Base-by-base conservation (phyloP, 257 asterid genomes). In the Fraxinus americana region DNA sequence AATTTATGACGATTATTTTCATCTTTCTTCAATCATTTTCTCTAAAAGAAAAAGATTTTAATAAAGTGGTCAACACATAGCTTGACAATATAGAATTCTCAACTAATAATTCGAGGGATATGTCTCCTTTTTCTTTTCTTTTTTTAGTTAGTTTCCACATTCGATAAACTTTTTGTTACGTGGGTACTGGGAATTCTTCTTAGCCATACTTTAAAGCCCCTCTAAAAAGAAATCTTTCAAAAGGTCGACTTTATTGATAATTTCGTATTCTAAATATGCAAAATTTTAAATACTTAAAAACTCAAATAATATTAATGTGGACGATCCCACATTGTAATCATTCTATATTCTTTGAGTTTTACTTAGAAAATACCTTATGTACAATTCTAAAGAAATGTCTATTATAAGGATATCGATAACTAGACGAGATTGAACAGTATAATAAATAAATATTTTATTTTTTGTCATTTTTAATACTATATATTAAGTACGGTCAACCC, bases 151-250 rank as follows among this genome's bases (percentile, higher is more conserved):
- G 10, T 54, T 57, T n/a, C 0, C 0, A 19, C 4, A 8, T 27
- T 65, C 16, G 5, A 43, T 38, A 2, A 27, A 27, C 79, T 43
- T 75, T 52, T 74, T 63, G 72, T 86, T 83, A 81, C 87, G 83
- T 80, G 78, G 0, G 39, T 39, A 39, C 2, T n/a, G 50, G 72
- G 83, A 77, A 71, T 27, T 71, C 75, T 71, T 38, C 75, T 75
- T 61, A 74, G 25, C 70, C 23, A 48, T 36, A 29, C 71, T 72
- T 48, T 41, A 41, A 14, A 52, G 2, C 45, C 68, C 82, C 71
- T 52, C 78, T 8, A n/a, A n/a, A 81, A 81, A 80, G 52, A 32
- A 54, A 38, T 12, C 16, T 59, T 38, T 13, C 45, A 57, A 38
- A n/a, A 75, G 23, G 61, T n/a, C n/a, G n/a, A 73, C 35, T 2